Base-by-base conservation (phyloP, 345 rosid species). In the Brassica carinata region DNA sequence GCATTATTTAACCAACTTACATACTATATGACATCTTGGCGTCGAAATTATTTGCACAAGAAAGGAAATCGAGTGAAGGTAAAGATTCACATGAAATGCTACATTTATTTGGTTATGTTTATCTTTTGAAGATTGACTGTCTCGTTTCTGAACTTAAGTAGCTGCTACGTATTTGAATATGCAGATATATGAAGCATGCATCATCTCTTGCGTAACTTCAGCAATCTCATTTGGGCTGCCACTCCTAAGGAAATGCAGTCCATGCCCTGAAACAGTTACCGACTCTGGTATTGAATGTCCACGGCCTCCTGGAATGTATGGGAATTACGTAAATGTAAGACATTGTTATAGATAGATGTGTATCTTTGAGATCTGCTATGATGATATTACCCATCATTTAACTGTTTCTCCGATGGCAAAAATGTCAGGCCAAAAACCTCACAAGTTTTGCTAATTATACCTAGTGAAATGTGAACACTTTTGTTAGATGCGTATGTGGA, bases 1-100 rank as follows among this genome's bases (percentile, higher is more conserved):
- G 99, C 99, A 5, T 86, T 96, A 74, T 96, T 96, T 83, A 96
- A 96, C 83, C 98, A 92, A 83, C 99, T 96, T 71, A 96, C 98
- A 30, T 79, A 86, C 65, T 90, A 90, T 79, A 67, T 91, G 75
- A 90, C 96, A 80, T 84, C 84, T 72, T 96, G 98, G 99, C 93
- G 98, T 61, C 86, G 96, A 36, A 92, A 90, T 86, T 88, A 88
- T 81, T 80, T 96, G 76, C 98, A 96, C 87, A 92, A 92, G 86
- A 91, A 80, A 82, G 98, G 98, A 75, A 87, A 74, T 55, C 91
- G 89, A 75, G 96, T 93, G 67, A 93, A 96, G 94, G 99, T 90
- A 76, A 59, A 0, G 15, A 43, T 71, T 45, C 53, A 13, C 55
- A 23, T 27, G 2, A 53, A 53, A 53, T 17, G 8, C 48, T 64